These are phyloP conservation scores for Bipolaris oryzae DNA, from an alignment of 2,329 filamentous ascomycete species.

Conservation along the genomic window DNA sequence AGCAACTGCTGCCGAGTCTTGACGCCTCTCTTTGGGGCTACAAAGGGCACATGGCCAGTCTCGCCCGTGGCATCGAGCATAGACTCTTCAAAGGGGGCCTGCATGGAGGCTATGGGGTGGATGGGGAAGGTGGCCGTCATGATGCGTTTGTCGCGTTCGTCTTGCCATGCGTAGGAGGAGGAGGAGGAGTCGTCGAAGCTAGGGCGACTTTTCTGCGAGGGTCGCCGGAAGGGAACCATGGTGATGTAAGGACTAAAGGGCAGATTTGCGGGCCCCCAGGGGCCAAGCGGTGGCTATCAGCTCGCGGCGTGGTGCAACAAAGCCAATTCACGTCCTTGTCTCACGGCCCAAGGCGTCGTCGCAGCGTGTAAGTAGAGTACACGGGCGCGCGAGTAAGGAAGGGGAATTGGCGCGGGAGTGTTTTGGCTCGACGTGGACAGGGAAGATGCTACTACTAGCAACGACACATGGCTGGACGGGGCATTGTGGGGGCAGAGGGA, in stretches of 20 bases:
- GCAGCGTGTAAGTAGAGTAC: constrained; percentile 27
- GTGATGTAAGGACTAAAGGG: constrained; percentile 11
- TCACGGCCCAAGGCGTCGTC: constrained; percentile 24
- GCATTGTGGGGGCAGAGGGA: constrained; percentile 23
- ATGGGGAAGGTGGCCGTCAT: constrained; percentile 52
- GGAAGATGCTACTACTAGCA: constrained; percentile 23
- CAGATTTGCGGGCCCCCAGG: constrained; percentile 1
- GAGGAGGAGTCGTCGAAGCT: constrained; percentile 21
- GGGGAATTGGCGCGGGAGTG: constrained; percentile 3
- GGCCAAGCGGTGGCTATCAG: constrained; percentile 22
- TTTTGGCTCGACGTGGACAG: constrained; percentile 4
- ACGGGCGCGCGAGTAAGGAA: constrained; percentile 30
- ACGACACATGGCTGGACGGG: constrained; percentile 24
- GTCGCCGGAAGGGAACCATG: constrained; percentile 35
- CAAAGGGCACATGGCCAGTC: constrained; percentile 43
- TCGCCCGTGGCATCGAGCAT: constrained; percentile 69
- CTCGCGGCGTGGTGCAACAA: constrained; percentile 32
- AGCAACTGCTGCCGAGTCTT: constrained; percentile 48
- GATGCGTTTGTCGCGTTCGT: constrained; percentile 43
- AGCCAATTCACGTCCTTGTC: constrained; percentile 23
- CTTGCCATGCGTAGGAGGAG: constrained; percentile 41
- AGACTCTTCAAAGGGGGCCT: constrained; percentile 82
- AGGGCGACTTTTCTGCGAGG: constrained; percentile 28
- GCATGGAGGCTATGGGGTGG: constrained; percentile 78
- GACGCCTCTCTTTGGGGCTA: constrained; percentile 49